phyloP scores from a whole-genome alignment of 2,329 filamentous ascomycete genomes.

The Talaromyces sp. region DNA sequence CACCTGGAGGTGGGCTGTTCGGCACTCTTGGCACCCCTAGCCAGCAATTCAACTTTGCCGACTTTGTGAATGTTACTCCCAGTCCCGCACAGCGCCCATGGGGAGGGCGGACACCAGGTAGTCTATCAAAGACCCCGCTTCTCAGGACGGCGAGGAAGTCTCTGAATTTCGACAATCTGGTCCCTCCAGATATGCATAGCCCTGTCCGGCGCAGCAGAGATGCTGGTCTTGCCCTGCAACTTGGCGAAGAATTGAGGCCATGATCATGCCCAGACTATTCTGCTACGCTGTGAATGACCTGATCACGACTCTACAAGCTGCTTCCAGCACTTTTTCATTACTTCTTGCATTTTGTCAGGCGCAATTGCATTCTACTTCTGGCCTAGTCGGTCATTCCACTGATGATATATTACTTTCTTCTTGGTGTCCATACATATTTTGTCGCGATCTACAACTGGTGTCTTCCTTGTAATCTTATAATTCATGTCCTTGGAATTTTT shows the following conservation, averaged over 20 bases:
- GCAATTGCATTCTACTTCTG: constrained; percentile 5
- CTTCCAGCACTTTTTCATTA: neutral
- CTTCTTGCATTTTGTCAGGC: constrained; percentile 5
- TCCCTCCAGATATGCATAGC: constrained; percentile 53
- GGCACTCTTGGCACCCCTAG: constrained; percentile 72
- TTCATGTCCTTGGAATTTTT: neutral
- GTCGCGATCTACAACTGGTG: neutral
- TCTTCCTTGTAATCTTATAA: neutral
- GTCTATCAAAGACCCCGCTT: constrained; percentile 63
- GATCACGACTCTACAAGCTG: constrained; percentile 16
- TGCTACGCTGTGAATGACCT: constrained; percentile 16
- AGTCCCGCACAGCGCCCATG: constrained; percentile 88
- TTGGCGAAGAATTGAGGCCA: constrained; percentile 62
- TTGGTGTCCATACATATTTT: constrained; percentile 9
- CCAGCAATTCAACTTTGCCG: constrained; percentile 86
- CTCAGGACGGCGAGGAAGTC: constrained; percentile 69
- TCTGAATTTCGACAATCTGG: constrained; percentile 78
- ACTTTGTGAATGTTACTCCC: constrained; percentile 96
- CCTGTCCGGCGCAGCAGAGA: constrained; percentile 42
- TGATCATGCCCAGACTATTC: constrained; percentile 26
- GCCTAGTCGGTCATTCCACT: neutral
- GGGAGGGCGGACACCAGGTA: constrained; percentile 57
- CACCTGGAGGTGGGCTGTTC: constrained; percentile 70
- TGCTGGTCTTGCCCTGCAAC: constrained; percentile 60
- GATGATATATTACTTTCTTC: constrained; percentile 5